Evolutionary conservation across 2,329 filamentous ascomycete species (phyloP), one percentile per base, ranked within the genome.

Genomic region (Neofusicoccum umdonicola): DNA sequence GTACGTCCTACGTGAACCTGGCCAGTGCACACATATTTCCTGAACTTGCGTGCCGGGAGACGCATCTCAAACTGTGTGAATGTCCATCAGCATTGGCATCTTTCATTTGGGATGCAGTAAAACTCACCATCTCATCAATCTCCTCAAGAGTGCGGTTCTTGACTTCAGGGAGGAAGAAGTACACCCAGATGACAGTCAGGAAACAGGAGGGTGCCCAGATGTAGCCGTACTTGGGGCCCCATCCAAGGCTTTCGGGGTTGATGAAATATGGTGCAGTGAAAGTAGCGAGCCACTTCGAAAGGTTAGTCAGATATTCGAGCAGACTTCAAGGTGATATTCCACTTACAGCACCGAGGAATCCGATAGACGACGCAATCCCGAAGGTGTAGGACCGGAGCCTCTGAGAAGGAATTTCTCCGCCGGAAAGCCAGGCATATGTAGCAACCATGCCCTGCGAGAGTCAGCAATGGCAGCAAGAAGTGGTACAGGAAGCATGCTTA

Each of bases 231-330:
- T 83, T 85, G 0, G 85, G 84, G 0, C 85, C 85, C 85, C 84
- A 87, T 67, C 83, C 82, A 8, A 87, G 73, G 0, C 82, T 76
- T 22, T 78, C 73, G 0, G 82, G 82, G 67, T 87, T 87, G 74
- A 87, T 87, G 68, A 87, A 87, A 69, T 87, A 86, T 0, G 84
- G 85, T 0, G 84, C 83, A 0, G 84, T 75, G 68, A 87, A 87
- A 0, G 83, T 85, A 0, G 83, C 82, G 7, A 84, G 76, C 84
- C 84, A 86, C 19, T 64, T 34, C 1, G 15, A 47, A 37, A 13
- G 2, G 22, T 57, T 8, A 64, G 48, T 13, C 7, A 15, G 15
- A 4, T 15, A 0, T 31, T 6, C 8, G 9, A 17, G 15, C 3
- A 11, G 13, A 37, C 19, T 1, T 7, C 13, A 12, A 0, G 3